Percentiles rank a stretch among this genome's conserved stretches.
Conservation (phyloP, 257 asterid genomes). For the Salvia miltiorrhiza region DNA sequence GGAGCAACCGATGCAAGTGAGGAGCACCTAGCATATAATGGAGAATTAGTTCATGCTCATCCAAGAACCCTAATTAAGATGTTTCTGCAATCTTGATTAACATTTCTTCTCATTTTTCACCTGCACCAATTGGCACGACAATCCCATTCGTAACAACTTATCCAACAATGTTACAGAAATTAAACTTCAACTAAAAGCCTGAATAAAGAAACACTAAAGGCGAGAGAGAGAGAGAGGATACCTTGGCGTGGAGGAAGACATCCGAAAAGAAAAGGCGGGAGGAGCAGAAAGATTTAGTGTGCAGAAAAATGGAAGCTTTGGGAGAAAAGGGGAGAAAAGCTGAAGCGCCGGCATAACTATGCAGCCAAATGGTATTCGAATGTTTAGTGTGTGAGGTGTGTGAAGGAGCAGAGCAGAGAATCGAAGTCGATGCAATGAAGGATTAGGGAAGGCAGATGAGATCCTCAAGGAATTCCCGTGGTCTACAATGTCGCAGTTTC, state of each 20-base stretch:
- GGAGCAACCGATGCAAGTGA: constrained; percentile 65
- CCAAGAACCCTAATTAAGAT: too few species aligned
- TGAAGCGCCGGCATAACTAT: constrained; percentile 27
- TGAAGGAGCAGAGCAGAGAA: too few species aligned
- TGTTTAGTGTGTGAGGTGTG: too few species aligned
- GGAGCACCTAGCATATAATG: constrained; percentile 26
- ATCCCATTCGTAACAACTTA: background rate
- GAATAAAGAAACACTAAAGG: background rate
- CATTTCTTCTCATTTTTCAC: too few species aligned
- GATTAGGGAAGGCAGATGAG: too few species aligned
- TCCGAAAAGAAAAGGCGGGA: constrained; percentile 19
- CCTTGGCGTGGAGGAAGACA: constrained; percentile 25
- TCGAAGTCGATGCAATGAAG: too few species aligned
- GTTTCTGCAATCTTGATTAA: too few species aligned
- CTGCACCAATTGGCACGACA: too few species aligned
- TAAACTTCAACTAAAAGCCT: background rate
- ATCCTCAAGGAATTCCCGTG: too few species aligned
- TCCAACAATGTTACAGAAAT: too few species aligned
- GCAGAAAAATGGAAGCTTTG: background rate
- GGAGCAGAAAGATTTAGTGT: background rate
- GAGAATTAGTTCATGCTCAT: too few species aligned
- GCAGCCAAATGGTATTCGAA: background rate
- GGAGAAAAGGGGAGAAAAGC: constrained; percentile 14
- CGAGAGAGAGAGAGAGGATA: background rate
- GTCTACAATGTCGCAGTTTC: too few species aligned